A percentile compares a stretch with the other conserved stretches of the same genome.
Conservation (phyloP, 768 basidiomycete species). For the Obba rivulosa region DNA sequence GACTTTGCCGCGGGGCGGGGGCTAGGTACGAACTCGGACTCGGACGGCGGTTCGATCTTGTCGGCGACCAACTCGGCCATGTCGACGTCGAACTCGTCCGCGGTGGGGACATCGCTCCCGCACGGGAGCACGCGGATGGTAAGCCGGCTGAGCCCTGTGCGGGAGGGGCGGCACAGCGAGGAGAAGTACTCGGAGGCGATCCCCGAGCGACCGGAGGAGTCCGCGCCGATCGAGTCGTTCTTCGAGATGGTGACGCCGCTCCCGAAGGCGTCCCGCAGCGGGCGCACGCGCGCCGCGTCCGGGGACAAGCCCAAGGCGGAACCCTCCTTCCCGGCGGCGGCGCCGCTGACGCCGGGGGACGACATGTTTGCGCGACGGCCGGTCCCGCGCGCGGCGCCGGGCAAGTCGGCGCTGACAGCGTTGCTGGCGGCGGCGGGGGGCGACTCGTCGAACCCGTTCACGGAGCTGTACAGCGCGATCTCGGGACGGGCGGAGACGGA, state of each 20-base stretch:
- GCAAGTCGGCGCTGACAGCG: conserved; percentile 62
- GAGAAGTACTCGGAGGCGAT: conserved; percentile 20
- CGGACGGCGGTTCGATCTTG: conserved; percentile 55
- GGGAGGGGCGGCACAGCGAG: conserved; percentile 39
- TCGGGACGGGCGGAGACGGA: conserved; percentile 65
- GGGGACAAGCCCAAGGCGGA: conserved; percentile 6
- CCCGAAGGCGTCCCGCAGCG: conserved; percentile 5
- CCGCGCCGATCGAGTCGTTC: conserved; percentile 30
- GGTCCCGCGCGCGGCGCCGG: conserved; percentile 37
- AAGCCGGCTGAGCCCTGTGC: conserved; percentile 26
- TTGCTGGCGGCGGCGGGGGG: conserved; percentile 67
- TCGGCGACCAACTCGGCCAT: conserved; percentile 45
- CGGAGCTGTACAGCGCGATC: conserved; percentile 80
- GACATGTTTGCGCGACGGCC: conserved; percentile 46
- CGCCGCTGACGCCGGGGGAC: conserved; percentile 9
- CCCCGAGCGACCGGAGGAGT: conserved; percentile 24
- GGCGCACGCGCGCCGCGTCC: conserved; percentile 17
- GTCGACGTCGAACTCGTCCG: conserved; percentile 51
- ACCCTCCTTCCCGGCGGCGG: neutral
- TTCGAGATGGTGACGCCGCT: conserved; percentile 53
- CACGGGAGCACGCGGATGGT: conserved; percentile 17
- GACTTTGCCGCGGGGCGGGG: conserved; percentile 57
- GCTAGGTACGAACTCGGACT: conserved; percentile 41
- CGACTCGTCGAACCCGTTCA: conserved; percentile 74
- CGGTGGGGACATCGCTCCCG: conserved; percentile 46